A percentile compares a stretch with the other conserved stretches of the same genome.
Conservation (phyloP, 2,329 filamentous ascomycete genomes). For the Taxawa tesnikishii region DNA sequence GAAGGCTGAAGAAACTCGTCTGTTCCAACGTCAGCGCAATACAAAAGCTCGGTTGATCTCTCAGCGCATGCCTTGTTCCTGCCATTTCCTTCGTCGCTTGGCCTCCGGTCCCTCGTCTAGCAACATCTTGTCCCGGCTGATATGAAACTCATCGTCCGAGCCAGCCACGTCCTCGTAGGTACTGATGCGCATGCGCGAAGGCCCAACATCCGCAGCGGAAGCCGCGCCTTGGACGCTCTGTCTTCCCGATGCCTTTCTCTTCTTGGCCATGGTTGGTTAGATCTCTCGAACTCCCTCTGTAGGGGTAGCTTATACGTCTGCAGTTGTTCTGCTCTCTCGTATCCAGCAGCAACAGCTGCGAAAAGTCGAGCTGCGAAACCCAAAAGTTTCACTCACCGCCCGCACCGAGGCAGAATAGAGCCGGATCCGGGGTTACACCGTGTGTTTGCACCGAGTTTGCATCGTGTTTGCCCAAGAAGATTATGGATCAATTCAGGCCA, state of each 20-base stretch:
- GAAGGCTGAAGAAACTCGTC: constrained; percentile 46
- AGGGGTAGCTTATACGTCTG: too few species aligned
- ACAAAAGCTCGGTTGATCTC: neutral
- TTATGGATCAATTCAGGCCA: too few species aligned
- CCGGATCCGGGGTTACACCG: too few species aligned
- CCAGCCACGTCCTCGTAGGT: constrained; percentile 79
- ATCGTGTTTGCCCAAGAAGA: too few species aligned
- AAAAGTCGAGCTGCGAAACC: too few species aligned
- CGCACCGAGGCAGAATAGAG: too few species aligned
- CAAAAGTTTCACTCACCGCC: too few species aligned
- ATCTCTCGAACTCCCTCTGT: too few species aligned
- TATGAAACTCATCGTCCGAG: constrained; percentile 86
- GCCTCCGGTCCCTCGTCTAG: constrained; percentile 69
- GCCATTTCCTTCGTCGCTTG: constrained; percentile 60
- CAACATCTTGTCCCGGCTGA: constrained; percentile 74
- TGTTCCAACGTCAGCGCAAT: constrained; percentile 18
- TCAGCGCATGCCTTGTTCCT: constrained; percentile 46
- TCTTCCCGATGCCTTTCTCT: constrained; percentile 11
- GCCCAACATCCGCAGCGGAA: constrained; percentile 15
- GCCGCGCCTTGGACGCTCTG: constrained; percentile 1
- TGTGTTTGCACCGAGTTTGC: too few species aligned
- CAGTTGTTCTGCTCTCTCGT: too few species aligned
- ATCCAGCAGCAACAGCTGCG: too few species aligned
- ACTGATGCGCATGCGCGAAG: constrained; percentile 41
- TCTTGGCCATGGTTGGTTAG: constrained; percentile 12